Base-by-base conservation (phyloP, 139 green algal genomes). In the Chlamydomonas urium region DNA sequence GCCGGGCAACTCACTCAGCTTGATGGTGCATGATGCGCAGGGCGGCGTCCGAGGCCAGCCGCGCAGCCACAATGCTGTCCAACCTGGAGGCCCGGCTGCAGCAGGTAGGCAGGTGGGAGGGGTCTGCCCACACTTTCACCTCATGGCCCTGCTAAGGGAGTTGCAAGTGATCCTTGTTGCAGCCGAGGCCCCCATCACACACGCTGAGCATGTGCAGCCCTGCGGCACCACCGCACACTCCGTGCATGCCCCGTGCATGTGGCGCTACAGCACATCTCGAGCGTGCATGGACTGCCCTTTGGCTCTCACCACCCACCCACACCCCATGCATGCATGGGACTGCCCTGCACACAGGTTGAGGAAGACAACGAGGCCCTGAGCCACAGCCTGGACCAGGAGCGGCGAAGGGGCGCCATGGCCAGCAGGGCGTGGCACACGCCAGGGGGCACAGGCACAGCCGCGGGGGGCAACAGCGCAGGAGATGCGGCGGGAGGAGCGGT, bases 1-100 rank as follows among this genome's bases (percentile, higher is more conserved):
- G n/a, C n/a, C n/a, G n/a, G n/a, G n/a, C n/a, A n/a, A n/a, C n/a
- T n/a, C n/a, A n/a, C n/a, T n/a, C n/a, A n/a, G n/a, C n/a, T n/a
- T n/a, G n/a, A n/a, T n/a, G n/a, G n/a, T n/a, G n/a, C n/a, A n/a
- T 65, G 56, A 37, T 19, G 10, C 19, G 32, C 61, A 28, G 63
- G 33, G 23, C 36, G 23, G 37, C 8, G 6, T 8, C 63, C 24
- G 63, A 71, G 37, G 63, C 38, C 4, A 34, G 32, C 3, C 63
- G 63, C 6, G 19, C 21, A 24, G n/a, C 23, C 5, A 33, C 24
- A 21, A 71, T 71, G 63, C 63, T 71, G 63, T 36, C 63, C 5
- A 71, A 71, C 38, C 63, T 71, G n/a, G 63, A 71, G 63, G 37
- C 36, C 24, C 37, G 63, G 63, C 63, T 71, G 63, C 24, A 35